These are phyloP conservation scores for Botrytis sinoallii DNA, from an alignment of 2,329 filamentous ascomycete species.

Conservation along the genomic window DNA sequence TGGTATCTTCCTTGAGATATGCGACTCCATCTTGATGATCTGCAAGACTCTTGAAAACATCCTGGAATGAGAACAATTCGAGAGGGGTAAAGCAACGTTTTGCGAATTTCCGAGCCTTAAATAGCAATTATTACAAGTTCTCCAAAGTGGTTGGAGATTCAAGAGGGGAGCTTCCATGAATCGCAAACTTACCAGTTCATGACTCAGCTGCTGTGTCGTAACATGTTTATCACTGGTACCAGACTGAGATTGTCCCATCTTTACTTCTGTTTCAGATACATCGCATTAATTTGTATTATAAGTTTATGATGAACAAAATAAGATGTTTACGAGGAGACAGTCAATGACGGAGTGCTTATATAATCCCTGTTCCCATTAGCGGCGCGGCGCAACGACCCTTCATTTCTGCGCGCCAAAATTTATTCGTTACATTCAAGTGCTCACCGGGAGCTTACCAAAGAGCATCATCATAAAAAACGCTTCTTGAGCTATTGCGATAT, in stretches of 20 bases:
- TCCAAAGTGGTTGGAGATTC: not conserved
- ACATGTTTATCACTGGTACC: conserved; percentile 27
- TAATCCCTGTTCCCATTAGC: not conserved
- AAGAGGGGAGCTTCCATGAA: conserved; percentile 12
- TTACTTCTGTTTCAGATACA: conserved; percentile 17
- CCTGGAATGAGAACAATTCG: conserved; percentile 70
- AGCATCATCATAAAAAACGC: not conserved
- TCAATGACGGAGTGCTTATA: conserved; percentile 1
- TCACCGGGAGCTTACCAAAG: not conserved
- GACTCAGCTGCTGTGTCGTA: conserved; percentile 36
- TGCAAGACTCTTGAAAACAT: conserved; percentile 69
- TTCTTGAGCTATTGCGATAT: not conserved
- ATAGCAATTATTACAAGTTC: not conserved
- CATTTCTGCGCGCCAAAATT: not conserved
- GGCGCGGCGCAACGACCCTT: not conserved
- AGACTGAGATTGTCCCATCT: conserved; percentile 39
- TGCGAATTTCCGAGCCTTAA: conserved; percentile 60
- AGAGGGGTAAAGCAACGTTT: conserved; percentile 68
- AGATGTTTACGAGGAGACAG: not conserved
- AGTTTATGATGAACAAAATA: not conserved
- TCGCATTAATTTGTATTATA: not conserved
- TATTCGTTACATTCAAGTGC: not conserved
- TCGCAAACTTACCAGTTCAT: conserved; percentile 34
- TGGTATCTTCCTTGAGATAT: conserved; percentile 68
- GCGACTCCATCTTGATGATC: conserved; percentile 59